Conservation (phyloP, 495 filamentous ascomycete species). For the Rostrohypoxylon terebratum region DNA sequence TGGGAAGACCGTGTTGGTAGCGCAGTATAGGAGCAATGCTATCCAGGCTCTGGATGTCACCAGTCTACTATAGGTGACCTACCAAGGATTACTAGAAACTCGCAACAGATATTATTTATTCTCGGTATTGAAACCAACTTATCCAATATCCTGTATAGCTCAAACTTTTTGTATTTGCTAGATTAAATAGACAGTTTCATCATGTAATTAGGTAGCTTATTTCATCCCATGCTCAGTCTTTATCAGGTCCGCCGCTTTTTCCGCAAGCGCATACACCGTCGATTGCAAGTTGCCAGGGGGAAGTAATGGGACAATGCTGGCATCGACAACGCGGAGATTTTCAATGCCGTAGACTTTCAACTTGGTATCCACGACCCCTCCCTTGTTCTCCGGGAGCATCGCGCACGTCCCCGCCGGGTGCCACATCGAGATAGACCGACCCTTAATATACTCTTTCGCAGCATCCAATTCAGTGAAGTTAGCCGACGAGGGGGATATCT, state of each 20-base stretch:
- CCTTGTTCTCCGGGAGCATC: constrained; percentile 26
- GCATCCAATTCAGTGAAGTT: constrained; percentile 45
- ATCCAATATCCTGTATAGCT: not conserved
- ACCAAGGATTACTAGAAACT: not conserved
- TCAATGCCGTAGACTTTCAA: constrained; percentile 61
- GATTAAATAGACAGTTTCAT: not conserved
- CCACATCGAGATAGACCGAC: constrained; percentile 7
- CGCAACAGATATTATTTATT: not conserved
- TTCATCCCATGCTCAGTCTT: constrained; percentile 46
- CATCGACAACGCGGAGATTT: constrained; percentile 64
- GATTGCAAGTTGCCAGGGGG: constrained; percentile 61
- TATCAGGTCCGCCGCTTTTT: constrained; percentile 66
- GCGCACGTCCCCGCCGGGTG: constrained; percentile 11
- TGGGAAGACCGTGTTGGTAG: constrained; percentile 43
- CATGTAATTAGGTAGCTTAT: not conserved
- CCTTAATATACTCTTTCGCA: constrained; percentile 3
- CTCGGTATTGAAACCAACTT: not conserved
- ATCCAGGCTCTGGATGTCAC: constrained; percentile 19
- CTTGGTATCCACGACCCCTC: constrained; percentile 56
- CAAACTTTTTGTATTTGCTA: not conserved
- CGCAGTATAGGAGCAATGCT: constrained; percentile 25
- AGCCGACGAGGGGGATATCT: constrained; percentile 15
- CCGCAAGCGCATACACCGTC: constrained; percentile 66
- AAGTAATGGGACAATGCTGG: constrained; percentile 64
- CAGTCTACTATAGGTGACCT: not conserved